Percentiles rank a stretch among this genome's conserved stretches.
These are phyloP conservation scores for Syzygium oleosum DNA, from an alignment of 345 rosid species.

Conservation along the genomic window DNA sequence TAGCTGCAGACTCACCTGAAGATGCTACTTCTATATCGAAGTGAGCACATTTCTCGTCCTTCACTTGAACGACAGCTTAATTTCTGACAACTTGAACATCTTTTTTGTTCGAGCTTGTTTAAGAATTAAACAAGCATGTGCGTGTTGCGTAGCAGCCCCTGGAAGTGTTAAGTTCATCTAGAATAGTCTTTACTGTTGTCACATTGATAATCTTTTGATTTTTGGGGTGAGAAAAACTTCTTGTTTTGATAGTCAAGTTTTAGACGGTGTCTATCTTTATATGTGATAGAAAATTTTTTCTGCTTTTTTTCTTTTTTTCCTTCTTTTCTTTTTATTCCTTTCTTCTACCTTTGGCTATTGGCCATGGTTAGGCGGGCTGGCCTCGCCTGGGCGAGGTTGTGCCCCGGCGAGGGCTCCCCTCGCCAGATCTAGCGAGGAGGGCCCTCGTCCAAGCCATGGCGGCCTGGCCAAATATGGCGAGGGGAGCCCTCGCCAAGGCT, in stretches of 20 bases:
- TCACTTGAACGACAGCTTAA: background rate
- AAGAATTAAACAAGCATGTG: background rate
- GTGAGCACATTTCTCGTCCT: background rate
- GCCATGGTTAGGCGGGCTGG: too few relatives aligned
- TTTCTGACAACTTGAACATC: background rate
- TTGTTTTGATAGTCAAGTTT: background rate
- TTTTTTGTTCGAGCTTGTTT: background rate
- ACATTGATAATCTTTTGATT: background rate
- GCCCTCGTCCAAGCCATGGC: too few relatives aligned
- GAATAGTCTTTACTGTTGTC: background rate
- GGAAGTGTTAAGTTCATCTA: background rate
- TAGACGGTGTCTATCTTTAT: background rate
- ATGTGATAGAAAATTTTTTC: background rate
- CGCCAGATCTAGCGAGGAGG: too few relatives aligned
- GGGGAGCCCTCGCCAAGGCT: too few relatives aligned
- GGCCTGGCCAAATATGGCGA: too few relatives aligned
- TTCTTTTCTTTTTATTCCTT: too few relatives aligned
- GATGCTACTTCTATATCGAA: background rate
- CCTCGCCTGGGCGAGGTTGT: too few relatives aligned
- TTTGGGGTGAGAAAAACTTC: background rate
- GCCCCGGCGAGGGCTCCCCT: too few relatives aligned
- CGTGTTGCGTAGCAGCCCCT: background rate
- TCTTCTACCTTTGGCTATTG: too few relatives aligned
- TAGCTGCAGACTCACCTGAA: background rate
- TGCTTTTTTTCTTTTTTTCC: too few relatives aligned